These are phyloP conservation scores for Ganoderma boninense DNA, from an alignment of 1,284 basidiomycete species.

Conservation along the genomic window DNA sequence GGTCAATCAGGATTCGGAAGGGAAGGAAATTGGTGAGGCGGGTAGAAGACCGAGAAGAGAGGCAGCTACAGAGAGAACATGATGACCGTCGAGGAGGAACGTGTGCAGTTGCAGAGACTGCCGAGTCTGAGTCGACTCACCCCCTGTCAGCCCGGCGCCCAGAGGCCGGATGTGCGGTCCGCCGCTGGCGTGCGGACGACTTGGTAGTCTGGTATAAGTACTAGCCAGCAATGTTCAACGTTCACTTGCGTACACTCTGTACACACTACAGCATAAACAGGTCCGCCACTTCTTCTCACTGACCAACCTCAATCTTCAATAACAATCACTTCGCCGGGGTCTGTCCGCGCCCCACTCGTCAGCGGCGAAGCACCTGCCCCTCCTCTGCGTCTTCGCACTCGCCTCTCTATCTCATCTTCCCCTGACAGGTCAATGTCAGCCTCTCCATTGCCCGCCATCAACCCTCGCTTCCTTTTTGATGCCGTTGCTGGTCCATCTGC, in stretches of 20 bases:
- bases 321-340: slow-evolving; percentile 46
- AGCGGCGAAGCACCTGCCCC: slow-evolving; percentile 16
- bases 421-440: slow-evolving; percentile 30
- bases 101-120: slow-evolving; percentile 3
- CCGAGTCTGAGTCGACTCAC: neutral
- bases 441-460: slow-evolving; percentile 9
- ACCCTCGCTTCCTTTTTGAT: slow-evolving; percentile 40
- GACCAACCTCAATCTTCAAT: slow-evolving; percentile 46
- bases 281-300: neutral
- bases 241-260: neutral
- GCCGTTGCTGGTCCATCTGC: neutral
- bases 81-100: slow-evolving; percentile 1
- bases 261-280: too few species aligned
- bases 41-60: slow-evolving; percentile 16
- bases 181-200: too few species aligned
- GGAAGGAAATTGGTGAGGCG: slow-evolving; percentile 1
- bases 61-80: slow-evolving; percentile 5
- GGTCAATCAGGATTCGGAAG: slow-evolving; percentile 18
- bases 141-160: neutral
- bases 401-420: slow-evolving; percentile 27
- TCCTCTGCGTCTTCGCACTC: slow-evolving; percentile 27
- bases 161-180: neutral
- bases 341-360: slow-evolving; percentile 26
- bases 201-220: too few species aligned
- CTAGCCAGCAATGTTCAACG: neutral